Conservation (phyloP, 2,329 filamentous ascomycete species). For the Alternaria panax region DNA sequence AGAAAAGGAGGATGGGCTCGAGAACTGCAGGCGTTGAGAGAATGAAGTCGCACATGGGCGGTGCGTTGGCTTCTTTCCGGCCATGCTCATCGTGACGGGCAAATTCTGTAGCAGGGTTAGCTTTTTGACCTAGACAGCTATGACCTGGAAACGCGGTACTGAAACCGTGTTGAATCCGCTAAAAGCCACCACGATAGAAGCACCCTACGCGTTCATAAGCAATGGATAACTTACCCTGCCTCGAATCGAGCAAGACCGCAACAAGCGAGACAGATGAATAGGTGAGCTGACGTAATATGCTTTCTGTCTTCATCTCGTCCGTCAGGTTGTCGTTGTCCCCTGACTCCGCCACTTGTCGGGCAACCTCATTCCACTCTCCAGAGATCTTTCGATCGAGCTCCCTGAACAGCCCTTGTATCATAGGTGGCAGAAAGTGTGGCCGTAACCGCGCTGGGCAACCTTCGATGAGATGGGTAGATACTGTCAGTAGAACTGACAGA, state of each 20-base stretch:
- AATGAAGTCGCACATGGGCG: slow-evolving; percentile 81
- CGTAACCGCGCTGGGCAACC: slow-evolving; percentile 84
- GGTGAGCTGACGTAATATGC: slow-evolving; percentile 89
- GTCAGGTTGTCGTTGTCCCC: slow-evolving; percentile 78
- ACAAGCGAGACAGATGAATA: slow-evolving; percentile 93
- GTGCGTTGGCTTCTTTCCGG: slow-evolving; percentile 54
- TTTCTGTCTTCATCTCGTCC: slow-evolving; percentile 98
- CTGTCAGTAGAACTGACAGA: slow-evolving; percentile 88
- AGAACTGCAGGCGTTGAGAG: slow-evolving; percentile 79
- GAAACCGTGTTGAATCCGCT: background rate
- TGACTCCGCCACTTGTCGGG: slow-evolving; percentile 62
- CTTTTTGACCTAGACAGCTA: background rate
- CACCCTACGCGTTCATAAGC: background rate
- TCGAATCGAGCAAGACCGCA: slow-evolving; percentile 83
- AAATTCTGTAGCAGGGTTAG: slow-evolving; percentile 31
- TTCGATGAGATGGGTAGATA: slow-evolving; percentile 88
- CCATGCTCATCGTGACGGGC: slow-evolving; percentile 40
- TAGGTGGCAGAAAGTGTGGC: slow-evolving; percentile 80
- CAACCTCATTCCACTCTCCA: slow-evolving; percentile 82
- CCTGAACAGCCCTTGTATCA: slow-evolving; percentile 81
- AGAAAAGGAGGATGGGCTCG: slow-evolving; percentile 89
- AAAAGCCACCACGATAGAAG: background rate
- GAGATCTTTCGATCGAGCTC: slow-evolving; percentile 89
- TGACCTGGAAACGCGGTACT: background rate
- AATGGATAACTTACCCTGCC: slow-evolving; percentile 35